phyloP scores from a whole-genome alignment of 1,139 yeast species.

The Lipomyces yarrowii region DNA sequence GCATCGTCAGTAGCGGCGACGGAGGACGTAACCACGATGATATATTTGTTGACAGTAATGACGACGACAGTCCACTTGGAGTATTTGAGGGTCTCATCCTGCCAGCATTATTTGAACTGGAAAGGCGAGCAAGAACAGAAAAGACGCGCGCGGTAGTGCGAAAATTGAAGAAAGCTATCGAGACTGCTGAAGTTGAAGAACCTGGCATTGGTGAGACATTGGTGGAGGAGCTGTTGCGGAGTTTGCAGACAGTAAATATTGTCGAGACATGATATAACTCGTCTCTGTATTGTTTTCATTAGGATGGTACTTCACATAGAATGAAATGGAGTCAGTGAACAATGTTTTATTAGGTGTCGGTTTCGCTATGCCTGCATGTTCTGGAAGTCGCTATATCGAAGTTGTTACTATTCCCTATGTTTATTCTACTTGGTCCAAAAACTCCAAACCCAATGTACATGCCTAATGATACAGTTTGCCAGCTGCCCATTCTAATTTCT shows the following conservation, averaged over 20 bases:
- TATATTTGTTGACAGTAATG: slow-evolving; percentile 7
- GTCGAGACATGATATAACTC: neutral
- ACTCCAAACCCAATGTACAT: neutral
- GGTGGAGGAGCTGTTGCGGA: slow-evolving; percentile 30
- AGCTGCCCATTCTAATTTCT: neutral
- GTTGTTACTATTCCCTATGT: neutral
- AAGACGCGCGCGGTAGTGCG: slow-evolving; percentile 28
- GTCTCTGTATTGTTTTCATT: neutral
- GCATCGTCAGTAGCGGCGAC: neutral
- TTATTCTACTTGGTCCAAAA: neutral
- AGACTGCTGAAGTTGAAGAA: slow-evolving; percentile 29
- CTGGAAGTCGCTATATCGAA: neutral
- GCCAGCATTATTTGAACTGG: slow-evolving; percentile 30
- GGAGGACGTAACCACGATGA: neutral
- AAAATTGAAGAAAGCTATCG: slow-evolving; percentile 17
- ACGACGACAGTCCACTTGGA: slow-evolving; percentile 17
- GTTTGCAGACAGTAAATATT: slow-evolving; percentile 12
- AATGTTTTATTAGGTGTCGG: neutral
- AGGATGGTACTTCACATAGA: neutral
- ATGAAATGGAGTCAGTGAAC: slow-evolving; percentile 16
- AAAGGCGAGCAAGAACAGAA: slow-evolving; percentile 29
- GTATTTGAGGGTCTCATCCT: slow-evolving; percentile 29
- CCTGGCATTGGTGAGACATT: slow-evolving; percentile 33
- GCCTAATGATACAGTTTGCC: neutral
- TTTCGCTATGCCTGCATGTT: neutral